Evolutionary conservation across 805 yeast species (phyloP).

Genomic region (Vanderwaltozyma polyspora): DNA sequence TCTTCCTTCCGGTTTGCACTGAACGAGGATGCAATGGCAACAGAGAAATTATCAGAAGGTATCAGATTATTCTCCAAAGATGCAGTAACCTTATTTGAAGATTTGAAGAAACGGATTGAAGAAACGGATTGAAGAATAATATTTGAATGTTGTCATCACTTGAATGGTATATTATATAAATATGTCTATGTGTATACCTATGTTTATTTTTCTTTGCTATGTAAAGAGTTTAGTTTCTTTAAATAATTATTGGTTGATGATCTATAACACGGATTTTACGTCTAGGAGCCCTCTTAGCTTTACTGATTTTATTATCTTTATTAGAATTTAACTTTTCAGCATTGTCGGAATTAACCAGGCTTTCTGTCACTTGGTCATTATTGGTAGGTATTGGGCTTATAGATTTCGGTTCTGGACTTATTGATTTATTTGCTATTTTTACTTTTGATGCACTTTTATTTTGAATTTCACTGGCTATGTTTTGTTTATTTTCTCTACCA

Average conservation of each 20-base stretch:
- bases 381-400: too few species aligned
- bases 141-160: background rate
- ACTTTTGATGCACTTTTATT: too few species aligned
- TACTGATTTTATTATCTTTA: background rate
- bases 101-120: background rate
- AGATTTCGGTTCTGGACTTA: too few species aligned
- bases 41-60: constrained; percentile 95
- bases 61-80: constrained; percentile 94
- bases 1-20: constrained; percentile 77
- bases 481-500: too few species aligned
- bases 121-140: too few species aligned
- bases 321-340: too few species aligned
- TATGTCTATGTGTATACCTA: background rate
- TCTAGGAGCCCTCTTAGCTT: background rate
- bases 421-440: too few species aligned
- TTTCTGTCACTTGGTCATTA: too few species aligned
- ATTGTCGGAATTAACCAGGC: too few species aligned
- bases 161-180: background rate
- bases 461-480: too few species aligned
- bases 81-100: constrained; percentile 60
- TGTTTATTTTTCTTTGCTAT: background rate
- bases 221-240: too few species aligned
- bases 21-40: constrained; percentile 96
- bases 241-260: constrained; percentile 2
- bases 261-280: background rate